Base-by-base conservation (phyloP, 768 basidiomycete species). In the Kwoniella pini region DNA sequence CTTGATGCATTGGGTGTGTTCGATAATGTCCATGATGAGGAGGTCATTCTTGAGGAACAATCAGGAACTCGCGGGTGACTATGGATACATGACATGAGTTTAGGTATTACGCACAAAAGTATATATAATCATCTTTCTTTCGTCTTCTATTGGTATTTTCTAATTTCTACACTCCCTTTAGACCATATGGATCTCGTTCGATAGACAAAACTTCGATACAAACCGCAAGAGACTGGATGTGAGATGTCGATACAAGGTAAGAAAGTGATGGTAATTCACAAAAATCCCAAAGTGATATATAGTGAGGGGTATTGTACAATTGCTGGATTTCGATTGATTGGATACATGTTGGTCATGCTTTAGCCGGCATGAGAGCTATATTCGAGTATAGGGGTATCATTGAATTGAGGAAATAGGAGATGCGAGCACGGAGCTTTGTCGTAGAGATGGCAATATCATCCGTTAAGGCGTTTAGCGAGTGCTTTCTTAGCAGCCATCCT, bases 401-500 rank as follows among this genome's bases (percentile, higher is more conserved):
- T 36, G 40, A 13, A 6, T 42, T 10, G 40, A 21, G 9, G 28
- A 19, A 17, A 17, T 42, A 9, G 27, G 39, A 22, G 31, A 19
- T 31, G 17, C 7, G 11, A 26, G 13, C 6, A 43, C n/a, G 15
- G 38, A 9, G 19, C 3, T 39, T 12, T 27, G 24, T 42, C 11
- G 38, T 24, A 28, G 55, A 24, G 31, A 11, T n/a, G 15, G 6
- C 15, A 45, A 3, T 39, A 38, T 36, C 30, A 61, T 44, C 53
- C 52, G 26, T 57, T 64, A 4, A 64, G 57, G 13, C 57, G 57
- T 28, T 44, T 53, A 19, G 63, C 63, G 9, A 64, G 44, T 3
- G 63, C 63, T 50, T 59, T 58, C 46, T 64, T 64, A 12, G 63
- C 63, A 4, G 57, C 57, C 56, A 59, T 64, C 52, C 51, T 53